Evolutionary conservation across 2,329 filamentous ascomycete genomes (phyloP), one percentile per base, ranked within the genome.

Genomic region (Ceratocystiopsis sp.): DNA sequence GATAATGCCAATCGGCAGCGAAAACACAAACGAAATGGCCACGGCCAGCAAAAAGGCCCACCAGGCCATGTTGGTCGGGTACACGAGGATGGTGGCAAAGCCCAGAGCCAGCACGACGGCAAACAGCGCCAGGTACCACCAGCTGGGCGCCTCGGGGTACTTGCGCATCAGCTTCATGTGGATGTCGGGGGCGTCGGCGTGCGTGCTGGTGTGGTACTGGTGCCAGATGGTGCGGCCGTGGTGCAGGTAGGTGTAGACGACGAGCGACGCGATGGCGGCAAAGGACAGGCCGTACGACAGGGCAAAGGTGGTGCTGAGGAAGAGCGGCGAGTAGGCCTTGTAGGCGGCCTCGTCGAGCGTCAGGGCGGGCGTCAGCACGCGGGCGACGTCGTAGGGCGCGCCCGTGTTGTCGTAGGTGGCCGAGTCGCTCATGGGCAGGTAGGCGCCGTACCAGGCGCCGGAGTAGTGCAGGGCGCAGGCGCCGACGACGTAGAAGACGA

Each of bases 361-460:
- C 41, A 72, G 73, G 2, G 80, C 66, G 0, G 69, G 53, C 1
- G 70, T 78, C 3, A 84, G 59, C 38, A 86, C 71, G 9, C 68
- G 68, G 4, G 64, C 63, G 1, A 80, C 78, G 51, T 85, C 73
- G 59, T 85, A 86, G 0, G 49, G 45, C 0, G 59, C 50, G 3
- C 75, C 80, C 0, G 69, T 81, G 52, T 85, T 84, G 58, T 85
- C 80, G 52, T 83, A 84, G 18, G 74, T 82, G 38, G 63, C 65
- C 1, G 76, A 74, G 54, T 83, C 78, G 51, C 73, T 81, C 58
- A 84, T 84, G 3, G 78, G 78, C 13, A 83, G 57, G 52, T 71
- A 83, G 45, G 69, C 57, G 3, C 66, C 66, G 51, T 77, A 83
- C 73, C 78, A 84, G 0, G 66, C 61, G 11, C 75, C 74, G 8